Conservation (phyloP, 176 grass and related monocot genomes). For the Zoysia pacifica region DNA sequence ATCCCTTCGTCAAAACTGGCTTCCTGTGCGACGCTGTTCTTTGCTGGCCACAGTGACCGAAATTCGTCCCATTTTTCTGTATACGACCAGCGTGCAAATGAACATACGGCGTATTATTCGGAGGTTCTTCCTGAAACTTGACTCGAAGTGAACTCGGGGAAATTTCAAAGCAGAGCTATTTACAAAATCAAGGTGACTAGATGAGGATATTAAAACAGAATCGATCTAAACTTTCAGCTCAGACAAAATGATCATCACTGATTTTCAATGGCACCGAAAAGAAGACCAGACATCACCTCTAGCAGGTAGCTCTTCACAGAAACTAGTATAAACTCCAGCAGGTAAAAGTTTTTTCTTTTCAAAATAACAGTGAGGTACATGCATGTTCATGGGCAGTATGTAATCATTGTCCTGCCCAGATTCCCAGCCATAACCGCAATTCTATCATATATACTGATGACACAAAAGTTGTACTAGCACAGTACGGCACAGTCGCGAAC, state of each 20-base stretch:
- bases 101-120: neutral
- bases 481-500: conserved; percentile 30
- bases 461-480: conserved; percentile 24
- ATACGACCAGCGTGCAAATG: neutral
- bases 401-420: conserved; percentile 45
- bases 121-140: too few relatives aligned
- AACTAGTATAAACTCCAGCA: neutral
- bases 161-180: too few relatives aligned
- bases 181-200: neutral
- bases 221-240: neutral
- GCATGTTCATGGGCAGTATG: conserved; percentile 39
- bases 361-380: conserved; percentile 17
- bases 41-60: neutral
- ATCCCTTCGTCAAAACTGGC: conserved; percentile 4
- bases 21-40: neutral
- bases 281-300: neutral
- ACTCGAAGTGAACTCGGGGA: too few relatives aligned
- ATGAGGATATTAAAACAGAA: neutral
- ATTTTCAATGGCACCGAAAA: neutral
- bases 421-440: conserved; percentile 31
- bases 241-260: neutral
- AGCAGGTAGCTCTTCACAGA: neutral
- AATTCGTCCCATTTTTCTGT: too few relatives aligned
- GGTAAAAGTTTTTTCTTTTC: conserved; percentile 5
- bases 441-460: conserved; percentile 38